Conservation (phyloP, 1,284 basidiomycete genomes). For the Tilletiopsis washingtonensis region DNA sequence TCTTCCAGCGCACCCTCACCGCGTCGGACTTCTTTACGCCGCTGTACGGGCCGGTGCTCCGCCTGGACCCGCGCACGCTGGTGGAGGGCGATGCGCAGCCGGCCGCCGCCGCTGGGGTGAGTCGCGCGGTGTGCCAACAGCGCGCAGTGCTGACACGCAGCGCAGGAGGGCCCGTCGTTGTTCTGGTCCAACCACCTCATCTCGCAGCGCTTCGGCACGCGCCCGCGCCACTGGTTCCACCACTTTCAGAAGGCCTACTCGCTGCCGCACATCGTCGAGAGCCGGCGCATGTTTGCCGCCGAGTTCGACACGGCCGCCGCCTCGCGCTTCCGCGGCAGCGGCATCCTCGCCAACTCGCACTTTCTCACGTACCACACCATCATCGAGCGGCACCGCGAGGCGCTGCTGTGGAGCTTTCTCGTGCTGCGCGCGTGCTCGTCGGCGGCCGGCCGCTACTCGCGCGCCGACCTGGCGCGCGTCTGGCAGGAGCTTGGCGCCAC, state of each 20-base stretch:
- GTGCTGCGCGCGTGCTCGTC: slow-evolving; percentile 4
- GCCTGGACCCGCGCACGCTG: slow-evolving; percentile 23
- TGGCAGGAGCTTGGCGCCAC: background rate
- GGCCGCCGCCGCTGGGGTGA: no score
- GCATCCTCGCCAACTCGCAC: slow-evolving; percentile 18
- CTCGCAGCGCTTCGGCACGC: no score
- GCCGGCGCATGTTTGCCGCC: background rate
- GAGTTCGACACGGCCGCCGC: slow-evolving; percentile 9
- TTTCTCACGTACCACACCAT: slow-evolving; percentile 23
- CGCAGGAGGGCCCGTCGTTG: no score
- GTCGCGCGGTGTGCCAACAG: no score
- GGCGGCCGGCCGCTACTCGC: background rate
- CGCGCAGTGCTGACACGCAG: no score
- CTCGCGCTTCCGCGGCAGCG: slow-evolving; percentile 18
- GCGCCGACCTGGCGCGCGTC: background rate
- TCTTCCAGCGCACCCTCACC: slow-evolving; percentile 15
- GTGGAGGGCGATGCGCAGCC: no score
- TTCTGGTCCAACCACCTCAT: no score
- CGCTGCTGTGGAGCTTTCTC: slow-evolving; percentile 35
- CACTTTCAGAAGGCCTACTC: slow-evolving; percentile 5
- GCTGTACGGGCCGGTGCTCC: slow-evolving; percentile 24
- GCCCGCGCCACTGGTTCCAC: no score
- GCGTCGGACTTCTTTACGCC: slow-evolving; percentile 19
- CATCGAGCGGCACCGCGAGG: slow-evolving; percentile 34
- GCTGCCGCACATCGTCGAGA: no score